Conservation (phyloP, 179 eudicot genomes). For the Carnegiea gigantea region DNA sequence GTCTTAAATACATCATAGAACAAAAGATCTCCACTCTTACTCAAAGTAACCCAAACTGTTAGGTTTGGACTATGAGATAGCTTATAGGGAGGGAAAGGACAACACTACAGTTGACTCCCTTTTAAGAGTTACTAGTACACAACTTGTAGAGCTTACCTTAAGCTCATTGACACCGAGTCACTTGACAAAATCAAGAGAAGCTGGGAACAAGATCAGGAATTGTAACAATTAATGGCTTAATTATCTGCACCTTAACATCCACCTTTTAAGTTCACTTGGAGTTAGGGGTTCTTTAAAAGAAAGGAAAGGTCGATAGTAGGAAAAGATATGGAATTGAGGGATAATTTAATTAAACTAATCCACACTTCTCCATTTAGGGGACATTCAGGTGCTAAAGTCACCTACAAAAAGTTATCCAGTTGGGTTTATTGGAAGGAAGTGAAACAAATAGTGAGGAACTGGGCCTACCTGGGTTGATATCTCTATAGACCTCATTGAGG, state of each 20-base stretch:
- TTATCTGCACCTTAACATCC: neutral
- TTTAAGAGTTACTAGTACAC: neutral
- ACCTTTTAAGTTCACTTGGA: neutral
- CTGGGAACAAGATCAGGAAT: neutral
- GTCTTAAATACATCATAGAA: neutral
- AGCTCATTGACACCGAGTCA: neutral
- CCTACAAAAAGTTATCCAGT: neutral
- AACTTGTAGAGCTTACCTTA: neutral
- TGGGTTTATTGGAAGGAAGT: neutral
- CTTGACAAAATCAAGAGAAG: neutral
- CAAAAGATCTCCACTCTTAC: neutral
- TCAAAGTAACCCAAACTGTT: too few species aligned
- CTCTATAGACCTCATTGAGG: neutral
- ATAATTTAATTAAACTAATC: too few species aligned
- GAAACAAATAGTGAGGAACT: neutral
- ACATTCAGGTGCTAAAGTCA: neutral
- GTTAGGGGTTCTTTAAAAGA: neutral
- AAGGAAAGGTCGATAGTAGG: neutral
- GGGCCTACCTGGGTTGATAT: neutral
- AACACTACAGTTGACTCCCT: neutral
- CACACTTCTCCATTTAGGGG: neutral
- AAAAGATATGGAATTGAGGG: neutral
- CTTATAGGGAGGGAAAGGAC: neutral
- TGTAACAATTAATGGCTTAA: too few species aligned
- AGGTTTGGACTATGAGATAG: neutral